Base-by-base conservation (phyloP, 2,329 filamentous ascomycete species). In the Calonectria pseudoreteaudii region DNA sequence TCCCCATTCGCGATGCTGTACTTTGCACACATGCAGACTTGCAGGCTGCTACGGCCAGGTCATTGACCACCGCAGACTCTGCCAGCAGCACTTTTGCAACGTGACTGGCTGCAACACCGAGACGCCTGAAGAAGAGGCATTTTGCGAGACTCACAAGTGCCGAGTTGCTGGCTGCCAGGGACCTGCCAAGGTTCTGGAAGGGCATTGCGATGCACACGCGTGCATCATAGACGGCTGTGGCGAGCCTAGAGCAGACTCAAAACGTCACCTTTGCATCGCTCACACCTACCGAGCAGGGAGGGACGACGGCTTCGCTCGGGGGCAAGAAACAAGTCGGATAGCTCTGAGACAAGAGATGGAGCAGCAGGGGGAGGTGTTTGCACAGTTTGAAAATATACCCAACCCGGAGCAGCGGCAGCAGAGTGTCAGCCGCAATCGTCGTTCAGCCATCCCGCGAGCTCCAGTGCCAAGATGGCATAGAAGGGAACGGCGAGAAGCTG, bases 1-100 rank as follows among this genome's bases (percentile, higher is more conserved):
- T 0, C 66, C 49, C 3, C 38, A 44, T 14, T 76, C 77, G 9
- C 71, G 50, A 13, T 72, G 41, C 28, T 80, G 78, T 11, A 13
- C 1, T 4, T 5, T 7, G 1, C 78, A 79, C 31, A 58, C 75
- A 4, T 79, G 78, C n/a, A 34, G 62, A 18, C n/a, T 56, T 18
- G 16, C 26, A 10, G 30, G 41, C 6, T 74, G 70, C 41, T 41
- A 53, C 14, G 65, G 50, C 2, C 64, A 67, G 30, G 41, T 18
- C 20, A 30, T 14, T 10, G 58, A 66, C 13, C 7, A 36, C n/a
- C 36, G 34, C n/a, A 50, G 11, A 3, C 53, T 73, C 28, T 76
- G 70, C 31, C 36, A 36, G 6, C 47, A 41, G 13, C 75, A 76
- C 47, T 14, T n/a, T 26, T 77, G 75, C 49, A 23, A 11, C 16